phyloP scores from a whole-genome alignment of 2,329 filamentous ascomycete species.

The Ophiobolus disseminans region DNA sequence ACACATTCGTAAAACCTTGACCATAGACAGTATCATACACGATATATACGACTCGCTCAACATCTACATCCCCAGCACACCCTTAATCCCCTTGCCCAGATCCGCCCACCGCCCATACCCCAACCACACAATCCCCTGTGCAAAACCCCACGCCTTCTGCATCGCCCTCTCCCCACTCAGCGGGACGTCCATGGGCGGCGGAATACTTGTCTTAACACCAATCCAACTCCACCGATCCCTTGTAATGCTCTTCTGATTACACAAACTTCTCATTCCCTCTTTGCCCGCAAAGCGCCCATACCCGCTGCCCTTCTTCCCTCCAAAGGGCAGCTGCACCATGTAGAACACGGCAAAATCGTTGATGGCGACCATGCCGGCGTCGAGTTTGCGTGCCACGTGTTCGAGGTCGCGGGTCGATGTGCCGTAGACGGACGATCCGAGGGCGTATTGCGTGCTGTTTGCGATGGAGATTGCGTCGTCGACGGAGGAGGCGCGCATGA shows the following conservation, averaged over 20 bases:
- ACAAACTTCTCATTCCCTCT: slow-evolving; percentile 83
- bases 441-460: slow-evolving; percentile 83
- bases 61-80: slow-evolving; percentile 41
- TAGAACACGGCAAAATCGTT: slow-evolving; percentile 97
- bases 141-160: slow-evolving; percentile 51
- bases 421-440: slow-evolving; percentile 90
- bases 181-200: slow-evolving; percentile 81
- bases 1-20: neutral
- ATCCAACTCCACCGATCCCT: slow-evolving; percentile 72
- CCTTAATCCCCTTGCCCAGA: slow-evolving; percentile 51
- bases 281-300: slow-evolving; percentile 93
- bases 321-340: slow-evolving; percentile 92
- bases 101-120: slow-evolving; percentile 53
- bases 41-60: neutral
- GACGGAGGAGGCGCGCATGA: slow-evolving; percentile 76
- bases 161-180: slow-evolving; percentile 56
- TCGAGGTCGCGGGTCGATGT: slow-evolving; percentile 64
- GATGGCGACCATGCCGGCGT: slow-evolving; percentile 88
- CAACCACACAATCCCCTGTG: slow-evolving; percentile 56
- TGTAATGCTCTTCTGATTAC: slow-evolving; percentile 87
- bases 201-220: slow-evolving; percentile 75
- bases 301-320: slow-evolving; percentile 83
- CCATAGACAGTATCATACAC: too few species aligned
- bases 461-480: slow-evolving; percentile 76
- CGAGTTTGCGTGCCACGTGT: slow-evolving; percentile 70